Conservation (phyloP, 495 filamentous ascomycete species). For the Aspergillus bertholletiae region DNA sequence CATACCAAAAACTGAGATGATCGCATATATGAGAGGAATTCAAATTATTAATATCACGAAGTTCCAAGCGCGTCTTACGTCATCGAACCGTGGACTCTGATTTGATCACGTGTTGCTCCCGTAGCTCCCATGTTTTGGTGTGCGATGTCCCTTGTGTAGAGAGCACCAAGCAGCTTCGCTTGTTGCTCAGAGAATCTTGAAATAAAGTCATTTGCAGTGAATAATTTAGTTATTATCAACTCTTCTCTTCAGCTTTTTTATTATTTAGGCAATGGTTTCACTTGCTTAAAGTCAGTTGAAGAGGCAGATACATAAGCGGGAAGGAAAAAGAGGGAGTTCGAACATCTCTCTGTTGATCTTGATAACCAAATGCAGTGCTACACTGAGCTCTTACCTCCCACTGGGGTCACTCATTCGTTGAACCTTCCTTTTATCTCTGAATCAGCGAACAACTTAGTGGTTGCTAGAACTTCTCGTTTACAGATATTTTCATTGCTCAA, state of each 20-base stretch:
- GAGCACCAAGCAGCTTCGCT: neutral
- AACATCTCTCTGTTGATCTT: neutral
- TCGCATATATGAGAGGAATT: too few relatives aligned
- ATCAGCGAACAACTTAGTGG: constrained; percentile 75
- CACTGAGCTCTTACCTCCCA: constrained; percentile 87
- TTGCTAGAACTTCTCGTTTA: constrained; percentile 85
- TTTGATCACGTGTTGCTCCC: constrained; percentile 7
- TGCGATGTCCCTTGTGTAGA: neutral
- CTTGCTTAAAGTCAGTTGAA: constrained; percentile 12
- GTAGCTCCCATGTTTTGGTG: neutral
- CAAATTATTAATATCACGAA: neutral
- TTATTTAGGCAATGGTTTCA: constrained; percentile 11
- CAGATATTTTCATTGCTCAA: constrained; percentile 68
- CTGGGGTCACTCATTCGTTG: constrained; percentile 86
- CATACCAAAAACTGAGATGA: too few relatives aligned
- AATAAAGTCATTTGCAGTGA: neutral
- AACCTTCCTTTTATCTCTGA: constrained; percentile 71
- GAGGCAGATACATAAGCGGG: neutral
- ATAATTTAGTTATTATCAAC: neutral
- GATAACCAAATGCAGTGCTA: constrained; percentile 66
- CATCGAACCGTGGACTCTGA: constrained; percentile 6
- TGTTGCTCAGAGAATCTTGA: neutral
- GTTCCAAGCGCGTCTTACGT: constrained; percentile 14
- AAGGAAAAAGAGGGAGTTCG: constrained; percentile 1
- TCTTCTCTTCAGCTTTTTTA: too few relatives aligned